Evolutionary conservation across 179 eudicot genomes (phyloP), one percentile per base, ranked within the genome.

Genomic region (Spergularia azorica): DNA sequence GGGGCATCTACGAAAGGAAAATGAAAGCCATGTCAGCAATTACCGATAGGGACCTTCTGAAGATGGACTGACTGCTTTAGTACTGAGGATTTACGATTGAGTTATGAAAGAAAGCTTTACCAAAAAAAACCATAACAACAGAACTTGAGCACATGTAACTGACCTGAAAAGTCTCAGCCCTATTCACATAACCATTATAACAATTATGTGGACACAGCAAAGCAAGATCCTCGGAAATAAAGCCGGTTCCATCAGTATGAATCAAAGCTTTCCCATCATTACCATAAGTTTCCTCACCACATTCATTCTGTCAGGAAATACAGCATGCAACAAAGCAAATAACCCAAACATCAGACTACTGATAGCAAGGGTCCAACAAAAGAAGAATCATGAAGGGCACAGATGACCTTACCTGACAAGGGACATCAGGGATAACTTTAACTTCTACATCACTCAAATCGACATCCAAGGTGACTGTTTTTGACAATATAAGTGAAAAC

Each of bases 171-270:
- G 63, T 80, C 41, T 66, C 77, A 10, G 78, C 85, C 32, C 68
- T 68, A 9, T 55, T 65, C 77, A 76, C 75, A 71, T 68, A 79
- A 50, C 88, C 89, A 60, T 68, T 79, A 14, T 50, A 64, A 69
- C 87, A 87, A 70, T 85, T 87, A 74, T 81, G 86, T 0, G 95
- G 93, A 77, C 88, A 87, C 75, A 63, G 80, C 77, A 84, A 54
- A 13, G 98, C 98, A 60, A 94, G 86, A 77, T 92, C 93, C 82
- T 89, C 91, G 32, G 97, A 92, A 55, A 94, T 92, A 77, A 67
- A 94, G 9, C 98, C 98, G 26, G 98, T 94, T 43, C 98, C 98
- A 83, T 94, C 97, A 2, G 98, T 90, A 78, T 86, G 92, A 60
- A 92, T 88, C 36, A 81, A 60, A 73, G 82, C 85, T 73, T 90